These are phyloP conservation scores for Symbiodinium pilosum DNA, from an alignment of 73 alveolate species.

Conservation along the genomic window DNA sequence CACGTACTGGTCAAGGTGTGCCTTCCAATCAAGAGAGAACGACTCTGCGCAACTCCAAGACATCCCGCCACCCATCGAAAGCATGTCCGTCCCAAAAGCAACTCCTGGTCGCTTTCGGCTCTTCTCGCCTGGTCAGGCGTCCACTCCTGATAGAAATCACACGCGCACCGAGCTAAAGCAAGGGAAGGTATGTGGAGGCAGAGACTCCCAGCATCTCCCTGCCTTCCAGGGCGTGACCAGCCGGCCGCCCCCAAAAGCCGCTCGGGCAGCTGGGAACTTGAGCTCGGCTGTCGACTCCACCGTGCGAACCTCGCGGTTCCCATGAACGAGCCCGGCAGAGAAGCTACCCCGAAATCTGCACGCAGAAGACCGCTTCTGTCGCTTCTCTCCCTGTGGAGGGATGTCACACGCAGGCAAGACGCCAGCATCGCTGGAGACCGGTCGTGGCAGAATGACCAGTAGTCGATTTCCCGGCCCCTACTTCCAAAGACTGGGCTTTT, in stretches of 20 bases:
- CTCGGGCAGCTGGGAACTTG: background rate
- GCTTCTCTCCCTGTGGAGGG: background rate
- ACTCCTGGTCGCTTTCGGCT: background rate
- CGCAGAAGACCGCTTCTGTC: background rate
- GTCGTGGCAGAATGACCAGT: background rate
- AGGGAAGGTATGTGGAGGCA: too few species aligned
- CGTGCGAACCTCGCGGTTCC: background rate
- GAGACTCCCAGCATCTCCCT: background rate
- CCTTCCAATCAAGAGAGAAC: background rate
- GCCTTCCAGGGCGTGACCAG: background rate
- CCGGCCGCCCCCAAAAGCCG: background rate
- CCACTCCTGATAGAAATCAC: background rate
- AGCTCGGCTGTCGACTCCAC: background rate
- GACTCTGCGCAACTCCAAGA: background rate
- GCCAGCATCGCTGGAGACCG: background rate
- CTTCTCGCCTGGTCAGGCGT: background rate
- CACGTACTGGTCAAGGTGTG: background rate
- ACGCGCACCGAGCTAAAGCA: background rate
- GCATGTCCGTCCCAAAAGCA: background rate
- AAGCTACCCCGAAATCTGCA: background rate
- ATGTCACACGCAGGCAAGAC: background rate
- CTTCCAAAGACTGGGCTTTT: background rate
- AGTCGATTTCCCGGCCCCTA: background rate
- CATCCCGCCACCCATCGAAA: background rate
- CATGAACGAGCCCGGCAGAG: background rate